phyloP scores from a whole-genome alignment of 1,284 basidiomycete species.

The Sphagnurus paluster region DNA sequence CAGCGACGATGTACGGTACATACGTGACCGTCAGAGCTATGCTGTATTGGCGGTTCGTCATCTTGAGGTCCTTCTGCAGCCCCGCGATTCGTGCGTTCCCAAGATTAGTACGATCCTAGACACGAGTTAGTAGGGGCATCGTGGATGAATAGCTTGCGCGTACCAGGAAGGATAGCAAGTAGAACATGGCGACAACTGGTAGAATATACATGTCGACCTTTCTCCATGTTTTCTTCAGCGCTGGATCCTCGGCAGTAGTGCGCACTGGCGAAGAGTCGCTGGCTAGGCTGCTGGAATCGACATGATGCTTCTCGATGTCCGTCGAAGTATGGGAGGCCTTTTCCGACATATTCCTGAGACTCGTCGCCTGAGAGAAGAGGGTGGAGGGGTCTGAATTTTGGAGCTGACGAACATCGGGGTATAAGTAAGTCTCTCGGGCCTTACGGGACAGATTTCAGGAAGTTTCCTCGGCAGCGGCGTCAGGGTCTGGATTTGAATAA shows the following conservation, averaged over 20 bases:
- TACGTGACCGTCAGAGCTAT: slow-evolving; percentile 47
- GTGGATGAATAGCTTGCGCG: not conserved
- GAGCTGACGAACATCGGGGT: not conserved
- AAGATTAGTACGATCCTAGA: slow-evolving; percentile 16
- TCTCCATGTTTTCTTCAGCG: slow-evolving; percentile 11
- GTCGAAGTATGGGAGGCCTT: slow-evolving; percentile 4
- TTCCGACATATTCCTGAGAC: slow-evolving; percentile 5
- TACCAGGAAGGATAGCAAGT: slow-evolving; percentile 14
- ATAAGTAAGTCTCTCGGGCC: not conserved
- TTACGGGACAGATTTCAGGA: too few relatives aligned
- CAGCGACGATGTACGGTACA: slow-evolving; percentile 54
- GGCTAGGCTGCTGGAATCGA: slow-evolving; percentile 11
- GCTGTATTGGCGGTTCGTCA: slow-evolving; percentile 42
- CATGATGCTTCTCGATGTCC: slow-evolving; percentile 12
- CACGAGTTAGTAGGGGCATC: too few relatives aligned
- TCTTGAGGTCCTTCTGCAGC: slow-evolving; percentile 36
- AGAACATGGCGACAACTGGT: slow-evolving; percentile 16
- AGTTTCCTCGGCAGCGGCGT: too few relatives aligned
- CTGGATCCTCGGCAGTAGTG: not conserved
- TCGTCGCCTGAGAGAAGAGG: slow-evolving; percentile 2
- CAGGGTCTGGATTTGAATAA: too few relatives aligned
- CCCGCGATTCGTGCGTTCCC: slow-evolving; percentile 17
- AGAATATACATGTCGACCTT: slow-evolving; percentile 12
- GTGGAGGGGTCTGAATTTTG: not conserved
- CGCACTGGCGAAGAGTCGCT: not conserved